Base-by-base conservation (phyloP, 2,329 filamentous ascomycete genomes). In the Aureobasidium sp. region DNA sequence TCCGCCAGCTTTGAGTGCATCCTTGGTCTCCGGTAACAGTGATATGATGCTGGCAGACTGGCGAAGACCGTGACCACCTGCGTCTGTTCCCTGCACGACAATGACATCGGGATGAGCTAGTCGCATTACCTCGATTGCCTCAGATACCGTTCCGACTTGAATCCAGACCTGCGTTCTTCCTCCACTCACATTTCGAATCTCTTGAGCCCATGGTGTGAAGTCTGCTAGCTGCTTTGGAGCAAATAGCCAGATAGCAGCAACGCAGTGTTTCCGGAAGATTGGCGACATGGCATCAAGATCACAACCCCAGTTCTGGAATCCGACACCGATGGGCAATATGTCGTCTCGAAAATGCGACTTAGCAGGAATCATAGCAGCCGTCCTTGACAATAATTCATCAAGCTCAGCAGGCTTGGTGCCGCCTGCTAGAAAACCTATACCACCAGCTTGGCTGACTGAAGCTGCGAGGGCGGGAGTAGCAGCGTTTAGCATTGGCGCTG, bases 1-100 rank as follows among this genome's bases (percentile, higher is more conserved):
- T 2, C 65, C 67, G 2, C 52, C 63, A 10, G 60, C 53, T 7
- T 61, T 43, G n/a, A 86, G 66, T 64, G 81, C 75, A 63, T 79
- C 77, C 47, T 68, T 70, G 10, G 85, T 77, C 72, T 87, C 85
- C 0, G 84, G 83, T 46, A 88, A 71, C 3, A 87, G 71, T 2
- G 78, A 77, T 5, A 87, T 72, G 5, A 87, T 73, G 7, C 84
- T 78, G 0, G 81, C 79, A 1, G 82, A 83, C 27, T 73, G 72
- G 1, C 76, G 77, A 57, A 81, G 81, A 64, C 86, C 84, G 69
- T 88, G 85, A 0, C 85, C 85, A 6, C 85, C 85, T 0, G 85
- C 85, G 71, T 88, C 85, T 3, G 77, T 76, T 2, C 85, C 85
- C 70, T 88, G 85, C 2, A 83, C 76, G 10, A 87, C 81, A 1